These are phyloP conservation scores for Batrachochytrium dendrobatidis DNA, from an alignment of 371 early-diverging fungal species.

Conservation along the genomic window DNA sequence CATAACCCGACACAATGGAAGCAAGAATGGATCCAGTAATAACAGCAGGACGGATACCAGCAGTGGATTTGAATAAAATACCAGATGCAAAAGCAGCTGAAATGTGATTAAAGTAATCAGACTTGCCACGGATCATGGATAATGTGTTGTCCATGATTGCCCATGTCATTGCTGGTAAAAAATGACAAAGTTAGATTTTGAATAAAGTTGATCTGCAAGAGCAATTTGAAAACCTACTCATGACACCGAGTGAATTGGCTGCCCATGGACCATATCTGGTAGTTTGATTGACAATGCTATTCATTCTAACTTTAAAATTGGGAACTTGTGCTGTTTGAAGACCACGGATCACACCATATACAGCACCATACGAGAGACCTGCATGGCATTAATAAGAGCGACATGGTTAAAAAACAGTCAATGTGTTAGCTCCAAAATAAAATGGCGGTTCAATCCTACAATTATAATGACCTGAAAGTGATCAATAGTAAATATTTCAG, in stretches of 20 bases:
- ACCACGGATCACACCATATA: slow-evolving; percentile 37
- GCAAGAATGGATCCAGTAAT: slow-evolving; percentile 31
- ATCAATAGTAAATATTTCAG: background rate
- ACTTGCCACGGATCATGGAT: slow-evolving; percentile 13
- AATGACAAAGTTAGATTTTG: background rate
- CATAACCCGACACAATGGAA: slow-evolving; percentile 31
- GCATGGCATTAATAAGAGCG: slow-evolving; percentile 2
- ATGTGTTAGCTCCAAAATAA: background rate
- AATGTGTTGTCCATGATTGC: slow-evolving; percentile 32
- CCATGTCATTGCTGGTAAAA: slow-evolving; percentile 33
- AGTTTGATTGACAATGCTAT: slow-evolving; percentile 36
- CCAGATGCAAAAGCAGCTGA: slow-evolving; percentile 41
- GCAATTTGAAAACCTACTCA: slow-evolving; percentile 23
- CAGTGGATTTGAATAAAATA: slow-evolving; percentile 40
- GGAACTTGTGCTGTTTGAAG: slow-evolving; percentile 33
- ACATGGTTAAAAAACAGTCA: background rate
- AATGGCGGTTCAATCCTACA: no score
- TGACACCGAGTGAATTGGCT: slow-evolving; percentile 38
- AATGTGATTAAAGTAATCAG: slow-evolving; percentile 42
- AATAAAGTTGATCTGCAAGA: background rate
- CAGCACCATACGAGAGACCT: slow-evolving; percentile 32
- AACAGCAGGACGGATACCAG: slow-evolving; percentile 36
- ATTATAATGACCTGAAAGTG: no score
- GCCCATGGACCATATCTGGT: slow-evolving; percentile 43
- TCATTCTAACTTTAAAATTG: slow-evolving; percentile 33